Evolutionary conservation across 345 rosid genomes (phyloP), one percentile per base, ranked within the genome.

Genomic region (Euphorbia pulcherrima): DNA sequence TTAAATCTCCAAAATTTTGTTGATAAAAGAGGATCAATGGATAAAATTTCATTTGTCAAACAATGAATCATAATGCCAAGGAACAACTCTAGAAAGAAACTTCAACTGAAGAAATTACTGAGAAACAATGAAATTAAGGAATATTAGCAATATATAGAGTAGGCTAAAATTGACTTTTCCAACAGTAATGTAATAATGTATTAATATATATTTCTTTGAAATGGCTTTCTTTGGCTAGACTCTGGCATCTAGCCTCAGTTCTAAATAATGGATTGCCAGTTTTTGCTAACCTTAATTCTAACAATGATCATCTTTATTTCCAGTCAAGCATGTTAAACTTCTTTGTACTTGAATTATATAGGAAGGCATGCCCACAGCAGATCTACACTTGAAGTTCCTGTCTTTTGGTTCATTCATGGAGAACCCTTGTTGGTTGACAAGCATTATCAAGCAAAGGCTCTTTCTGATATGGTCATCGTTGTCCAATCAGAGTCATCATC

Each of bases 371-470:
- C 99, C 71, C 86, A 87, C 68, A 80, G 92, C 79, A 87, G 92
- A 78, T 88, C 97, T 35, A 91, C 85, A n/a, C 86, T 94, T 76
- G 99, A 94, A 83, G 85, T 94, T 79, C 99, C 99, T 35, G 84
- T 91, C 70, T 91, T 94, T 76, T 94, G 99, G 99, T 90, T 91
- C 83, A 85, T 94, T 78, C 82, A 78, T 76, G 86, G 83, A 2
- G 97, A 94, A 62, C 88, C 97, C 21, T 79, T 94, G 64, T 70
- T 94, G 71, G 84, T 94, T 74, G 99, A 94, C 84, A 91, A 86
- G 81, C 93, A 91, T 80, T 88, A 94, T 79, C 97, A 88, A 79
- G 92, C 99, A 65, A 94, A 85, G 76, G 92, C 99, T 12, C 97
- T 94, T 73, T 85, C 92, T 29, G 89, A 94, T 75, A 94, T 94